Evolutionary conservation across 2,329 filamentous ascomycete species (phyloP).

Genomic region (Tolypocladium tropicale): DNA sequence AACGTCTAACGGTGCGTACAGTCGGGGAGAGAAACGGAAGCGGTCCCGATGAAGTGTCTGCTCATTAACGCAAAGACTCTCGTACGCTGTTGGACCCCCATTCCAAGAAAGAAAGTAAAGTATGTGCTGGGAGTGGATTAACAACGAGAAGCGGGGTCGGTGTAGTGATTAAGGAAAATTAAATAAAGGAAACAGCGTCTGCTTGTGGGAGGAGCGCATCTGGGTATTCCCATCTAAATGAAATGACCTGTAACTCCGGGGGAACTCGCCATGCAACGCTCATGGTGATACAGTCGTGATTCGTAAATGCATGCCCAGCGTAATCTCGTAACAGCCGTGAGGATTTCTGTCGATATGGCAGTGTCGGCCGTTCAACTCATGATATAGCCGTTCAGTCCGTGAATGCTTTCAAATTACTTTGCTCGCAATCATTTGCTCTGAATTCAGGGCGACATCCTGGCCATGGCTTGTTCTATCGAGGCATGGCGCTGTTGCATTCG

Average conservation of each 20-base stretch:
- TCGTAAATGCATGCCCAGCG: constrained; percentile 5
- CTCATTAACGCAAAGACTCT: constrained; percentile 17
- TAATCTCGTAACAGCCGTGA: background rate
- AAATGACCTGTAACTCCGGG: constrained; percentile 15
- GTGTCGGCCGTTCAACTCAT: background rate
- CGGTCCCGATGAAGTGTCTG: constrained; percentile 31
- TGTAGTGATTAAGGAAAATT: background rate
- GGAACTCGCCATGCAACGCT: constrained; percentile 1
- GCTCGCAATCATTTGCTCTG: background rate
- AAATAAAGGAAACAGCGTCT: background rate
- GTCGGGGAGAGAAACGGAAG: constrained; percentile 48
- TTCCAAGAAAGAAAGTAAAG: too few relatives aligned
- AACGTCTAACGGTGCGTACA: constrained; percentile 17
- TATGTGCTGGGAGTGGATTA: background rate
- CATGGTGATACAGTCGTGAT: constrained; percentile 15
- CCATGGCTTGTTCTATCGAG: constrained; percentile 51
- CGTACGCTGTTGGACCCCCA: too few relatives aligned
- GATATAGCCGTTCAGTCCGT: background rate
- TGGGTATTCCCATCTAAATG: constrained; percentile 31
- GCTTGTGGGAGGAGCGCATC: constrained; percentile 3
- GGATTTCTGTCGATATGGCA: background rate
- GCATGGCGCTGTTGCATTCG: constrained; percentile 50
- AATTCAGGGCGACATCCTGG: constrained; percentile 13
- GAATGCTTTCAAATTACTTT: too few relatives aligned
- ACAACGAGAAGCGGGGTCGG: background rate